Conservation (phyloP, 139 green algal species). For the Nannochloris sp. region DNA sequence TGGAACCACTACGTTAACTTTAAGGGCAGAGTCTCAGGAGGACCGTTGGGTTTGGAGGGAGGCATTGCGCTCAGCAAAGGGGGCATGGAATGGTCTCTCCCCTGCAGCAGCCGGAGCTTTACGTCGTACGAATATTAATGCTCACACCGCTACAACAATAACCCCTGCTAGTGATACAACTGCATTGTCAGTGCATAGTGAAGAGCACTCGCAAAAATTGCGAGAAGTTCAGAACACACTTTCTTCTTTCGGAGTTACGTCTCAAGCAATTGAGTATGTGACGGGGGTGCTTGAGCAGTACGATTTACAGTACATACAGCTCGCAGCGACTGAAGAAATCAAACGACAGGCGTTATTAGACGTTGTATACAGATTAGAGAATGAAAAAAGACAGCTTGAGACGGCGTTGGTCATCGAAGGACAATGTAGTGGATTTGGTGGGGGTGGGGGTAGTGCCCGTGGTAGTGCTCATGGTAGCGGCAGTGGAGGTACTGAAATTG, state of each 20-base stretch:
- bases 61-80: conserved; percentile 31
- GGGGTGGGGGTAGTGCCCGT: no score
- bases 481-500: conserved; percentile 17
- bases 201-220: background rate
- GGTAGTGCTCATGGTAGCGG: no score
- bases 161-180: no score
- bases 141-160: no score
- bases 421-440: background rate
- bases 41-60: conserved; percentile 54
- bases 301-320: conserved; percentile 36
- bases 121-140: background rate
- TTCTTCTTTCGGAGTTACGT: background rate
- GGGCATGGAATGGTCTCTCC: conserved; percentile 19
- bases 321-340: conserved; percentile 40
- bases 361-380: conserved; percentile 46
- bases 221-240: background rate
- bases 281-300: conserved; percentile 41
- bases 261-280: conserved; percentile 24
- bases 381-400: conserved; percentile 59
- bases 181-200: background rate
- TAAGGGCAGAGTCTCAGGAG: conserved; percentile 60
- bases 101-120: conserved; percentile 10
- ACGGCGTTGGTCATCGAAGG: conserved; percentile 51
- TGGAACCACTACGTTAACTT: conserved; percentile 40
- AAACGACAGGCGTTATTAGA: conserved; percentile 45